Evolutionary conservation across 1,139 yeast genomes (phyloP), one percentile per base, ranked within the genome.

Genomic region (Komagataea norvegica): DNA sequence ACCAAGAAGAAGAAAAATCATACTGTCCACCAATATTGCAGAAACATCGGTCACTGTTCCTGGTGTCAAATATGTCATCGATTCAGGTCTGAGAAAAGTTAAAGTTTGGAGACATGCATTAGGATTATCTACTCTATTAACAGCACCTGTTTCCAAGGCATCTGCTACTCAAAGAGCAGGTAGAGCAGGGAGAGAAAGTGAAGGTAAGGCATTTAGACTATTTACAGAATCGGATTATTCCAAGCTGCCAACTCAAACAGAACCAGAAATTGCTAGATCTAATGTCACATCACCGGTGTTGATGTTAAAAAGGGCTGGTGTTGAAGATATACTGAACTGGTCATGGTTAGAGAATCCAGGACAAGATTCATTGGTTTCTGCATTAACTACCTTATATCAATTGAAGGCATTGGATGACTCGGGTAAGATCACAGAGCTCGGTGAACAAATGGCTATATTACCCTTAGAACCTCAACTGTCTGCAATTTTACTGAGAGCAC

Each of bases 151-250:
- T 15, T 88, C 97, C 0, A 88, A 85, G 55, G 95, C 97, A 0
- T 84, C 95, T 29, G 98, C 98, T 0, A 76, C 83, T 31, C 99
- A 91, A 65, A 72, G 99, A 62, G 81, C 93, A 41, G 99, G 99
- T 59, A 85, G 99, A 71, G 98, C 98, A 20, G 99, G 99, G 49
- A 86, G 99, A 76, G 97, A 91, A 64, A 72, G 77, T 7, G 77
- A 84, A 29, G 99, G 99, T 36, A 91, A 89, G 59, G 88, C 94
- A 28, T 91, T 72, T 60, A 67, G 98, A 43, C 64, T 91, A 26
- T 93, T 83, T 57, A 79, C 84, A 40, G 97, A 89, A 53, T 58
- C 64, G 2, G 80, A 84, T 33, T 91, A 75, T 52, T 48, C 59
- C 14, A 67, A 70, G 40, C 64, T 93, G 30, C 80, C 85, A 0